Conservation (phyloP, 139 green algal genomes). For the Tetradesmus lagerheimii region DNA sequence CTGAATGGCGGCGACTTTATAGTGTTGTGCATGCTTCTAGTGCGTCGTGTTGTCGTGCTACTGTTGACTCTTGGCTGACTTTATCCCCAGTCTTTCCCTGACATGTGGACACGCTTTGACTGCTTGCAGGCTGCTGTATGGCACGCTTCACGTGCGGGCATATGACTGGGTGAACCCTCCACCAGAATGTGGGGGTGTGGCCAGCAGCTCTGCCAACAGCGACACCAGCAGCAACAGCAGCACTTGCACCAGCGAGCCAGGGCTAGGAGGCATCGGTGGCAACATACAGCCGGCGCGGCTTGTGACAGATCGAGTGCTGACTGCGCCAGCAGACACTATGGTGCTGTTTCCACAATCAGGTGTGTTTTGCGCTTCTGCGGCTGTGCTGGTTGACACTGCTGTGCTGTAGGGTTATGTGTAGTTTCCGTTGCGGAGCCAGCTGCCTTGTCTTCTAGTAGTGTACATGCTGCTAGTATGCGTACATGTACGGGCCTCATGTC, state of each 20-base stretch:
- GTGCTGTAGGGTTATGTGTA: too few species aligned
- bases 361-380: background rate
- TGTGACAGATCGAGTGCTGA: constrained; percentile 70
- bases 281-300: constrained; percentile 28
- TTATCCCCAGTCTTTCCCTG: too few species aligned
- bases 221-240: constrained; percentile 12
- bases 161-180: constrained; percentile 79
- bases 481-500: background rate
- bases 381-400: background rate
- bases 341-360: constrained; percentile 68
- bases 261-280: background rate
- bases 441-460: too few species aligned
- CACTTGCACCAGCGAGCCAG: background rate
- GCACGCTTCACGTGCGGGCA: constrained; percentile 78
- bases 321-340: constrained; percentile 49
- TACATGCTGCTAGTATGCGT: background rate
- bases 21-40: too few species aligned
- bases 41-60: too few species aligned
- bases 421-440: too few species aligned
- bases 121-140: constrained; percentile 85
- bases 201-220: background rate
- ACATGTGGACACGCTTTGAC: background rate
- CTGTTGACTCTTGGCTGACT: too few species aligned
- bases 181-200: background rate
- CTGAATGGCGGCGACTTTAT: too few species aligned